Base-by-base conservation (phyloP, 1,139 yeast species). In the Suhomyces maxii region DNA sequence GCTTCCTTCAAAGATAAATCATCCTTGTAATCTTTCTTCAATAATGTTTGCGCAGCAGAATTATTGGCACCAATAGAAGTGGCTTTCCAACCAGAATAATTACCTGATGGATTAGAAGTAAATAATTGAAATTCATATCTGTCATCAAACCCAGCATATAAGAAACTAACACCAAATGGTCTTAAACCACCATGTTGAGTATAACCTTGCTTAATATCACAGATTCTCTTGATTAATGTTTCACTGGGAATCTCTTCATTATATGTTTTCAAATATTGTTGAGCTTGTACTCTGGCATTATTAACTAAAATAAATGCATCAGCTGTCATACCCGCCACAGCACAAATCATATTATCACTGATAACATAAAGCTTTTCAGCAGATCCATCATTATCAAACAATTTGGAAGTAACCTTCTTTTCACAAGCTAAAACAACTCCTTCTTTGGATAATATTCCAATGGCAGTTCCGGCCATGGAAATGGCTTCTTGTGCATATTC, bases 171-270 rank as follows among this genome's bases (percentile, higher is more conserved):
- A 58, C 99, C 99, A 67, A 90, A 95, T 26, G 99, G 99, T 69
- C 99, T 84, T 63, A 93, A 79, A 39, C 99, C 99, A 62, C 99
- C 99, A 63, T 89, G 96, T 68, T 93, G 99, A 11, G 99, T 95
- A 68, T 95, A 95, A 13, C 98, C 97, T 68, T 95, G 99, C 69
- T 93, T 95, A 54, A 89, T 82, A 68, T 95, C 96, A 70, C 98
- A 90, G 54, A 95, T 78, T 55, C 86, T 79, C 64, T 90, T 88
- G 54, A 95, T 97, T 56, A 95, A 80, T 46, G 85, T 77, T 66
- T 91, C 98, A 54, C 95, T 88, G 18, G 97, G 97, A 46, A 93
- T 88, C 55, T 89, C 89, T 67, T 90, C 97, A 62, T 87, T 87
- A 68, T 89, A 95, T 23, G 88, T 81, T 65, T 87, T 84, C 59